Base-by-base conservation (phyloP, 1,284 basidiomycete genomes). In the Termitomyces sp. region DNA sequence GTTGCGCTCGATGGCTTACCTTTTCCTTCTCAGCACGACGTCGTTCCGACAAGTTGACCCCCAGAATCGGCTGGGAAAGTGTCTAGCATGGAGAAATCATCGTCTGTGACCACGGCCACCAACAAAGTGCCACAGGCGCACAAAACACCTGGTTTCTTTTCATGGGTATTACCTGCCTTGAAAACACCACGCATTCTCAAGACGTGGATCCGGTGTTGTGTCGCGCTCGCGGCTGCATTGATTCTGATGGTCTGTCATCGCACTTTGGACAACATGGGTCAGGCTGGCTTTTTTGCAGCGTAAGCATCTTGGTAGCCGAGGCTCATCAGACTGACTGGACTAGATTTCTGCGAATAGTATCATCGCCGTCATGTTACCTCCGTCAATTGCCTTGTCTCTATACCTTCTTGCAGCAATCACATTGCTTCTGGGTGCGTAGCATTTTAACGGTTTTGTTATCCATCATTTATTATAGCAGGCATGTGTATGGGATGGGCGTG, bases 401-500 rank as follows among this genome's bases (percentile, higher is more conserved):
- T 74, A 71, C 55, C 15, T 69, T 3, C 52, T 73, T 42, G 70
- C 68, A 3, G 55, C 59, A 5, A 46, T 64, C 17, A 73, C 68
- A 5, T 50, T 74, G 9, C 50, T 73, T 3, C 19, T 73, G 7
- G 73, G 70, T 67, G 45, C 42, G 60, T 53, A 28, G n/a, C n/a
- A 31, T 26, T 30, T 31, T 13, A 6, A 34, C n/a, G 15, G 3
- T 34, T 3, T 41, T n/a, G 34, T 6, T 6, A 6, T 36, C 9
- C 30, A 28, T 19, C 52, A 13, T 10, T 58, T 13, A 45, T 50
- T 28, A n/a, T 7, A 24, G 19, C 81, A 55, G 88, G 90, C 0
- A 75, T 88, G 68, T 69, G 79, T 1, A 49, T 88, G 4, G 90
- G 90, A 7, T 92, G 90, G 90, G 90, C 82, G 0, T 81, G 87